Base-by-base conservation (phyloP, 208 protist species). In the Porcisia hertigi region DNA sequence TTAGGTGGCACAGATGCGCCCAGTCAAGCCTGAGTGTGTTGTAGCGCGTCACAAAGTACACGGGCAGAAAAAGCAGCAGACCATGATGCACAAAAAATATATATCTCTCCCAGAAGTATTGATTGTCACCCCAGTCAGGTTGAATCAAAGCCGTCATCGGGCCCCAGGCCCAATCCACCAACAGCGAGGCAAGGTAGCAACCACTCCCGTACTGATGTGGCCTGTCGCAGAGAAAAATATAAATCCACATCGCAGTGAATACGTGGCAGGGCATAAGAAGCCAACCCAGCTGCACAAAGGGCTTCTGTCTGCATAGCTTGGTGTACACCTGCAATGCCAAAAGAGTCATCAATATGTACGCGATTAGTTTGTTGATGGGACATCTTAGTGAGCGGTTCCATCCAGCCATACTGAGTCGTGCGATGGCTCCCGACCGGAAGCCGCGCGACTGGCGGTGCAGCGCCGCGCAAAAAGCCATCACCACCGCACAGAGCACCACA, bases 241-340 rank as follows among this genome's bases (percentile, higher is more conserved):
- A 85, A 34, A 76, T 63, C 91, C 91, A 95, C 43, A 82, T 69
- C 11, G 84, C 73, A 11, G 87, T 92, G 53, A 89, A 86, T 55
- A 95, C 45, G 73, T 95, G 91, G 83, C 91, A 95, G 30, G 91
- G 91, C 91, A 95, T 95, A 36, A 95, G 73, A 67, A 95, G 74
- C 91, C 91, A 95, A 30, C 86, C 83, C 8, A 95, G 75, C 77
- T 95, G 91, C n/a, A 95, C 82, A n/a, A 93, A 75, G 36, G 88
- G 88, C 63, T 86, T 75, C 41, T 84, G 82, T 0, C 91, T 81
- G 25, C 71, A 64, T 9, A 57, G 63, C 77, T 95, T 95, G 3
- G 79, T 75, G 52, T 85, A 77, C 52, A 91, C 77, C 58, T 95
- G 88, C 49, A 63, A 62, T 20, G 65, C 53, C 58, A 88, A 85